Percentiles rank a stretch among this genome's conserved stretches.
Conservation (phyloP, 768 basidiomycete species). For the Termitomyces sp. region DNA sequence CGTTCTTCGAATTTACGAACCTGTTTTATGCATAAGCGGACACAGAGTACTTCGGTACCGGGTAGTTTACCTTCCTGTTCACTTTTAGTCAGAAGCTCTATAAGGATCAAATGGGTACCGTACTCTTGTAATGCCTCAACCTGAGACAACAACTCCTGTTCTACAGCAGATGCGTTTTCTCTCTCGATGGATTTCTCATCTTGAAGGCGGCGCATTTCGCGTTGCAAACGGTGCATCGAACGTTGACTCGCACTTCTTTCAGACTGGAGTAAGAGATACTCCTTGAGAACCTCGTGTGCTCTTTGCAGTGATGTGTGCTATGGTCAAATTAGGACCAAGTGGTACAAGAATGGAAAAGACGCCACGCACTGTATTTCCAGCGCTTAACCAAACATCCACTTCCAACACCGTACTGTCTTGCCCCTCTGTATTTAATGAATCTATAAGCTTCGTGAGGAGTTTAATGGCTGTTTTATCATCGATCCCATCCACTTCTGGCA, state of each 20-base stretch:
- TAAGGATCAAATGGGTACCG: slow-evolving; percentile 6
- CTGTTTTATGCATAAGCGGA: slow-evolving; percentile 11
- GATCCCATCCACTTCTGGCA: slow-evolving; percentile 24
- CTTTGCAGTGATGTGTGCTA: slow-evolving; percentile 25
- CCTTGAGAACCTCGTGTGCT: slow-evolving; percentile 30
- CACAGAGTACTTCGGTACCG: background rate
- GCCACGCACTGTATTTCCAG: slow-evolving; percentile 34
- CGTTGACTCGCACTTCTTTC: slow-evolving; percentile 24
- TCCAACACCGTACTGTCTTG: slow-evolving; percentile 31
- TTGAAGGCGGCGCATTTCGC: slow-evolving; percentile 24
- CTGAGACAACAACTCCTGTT: slow-evolving; percentile 27
- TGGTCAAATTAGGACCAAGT: background rate
- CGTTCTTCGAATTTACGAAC: slow-evolving; percentile 30
- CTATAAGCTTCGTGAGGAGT: slow-evolving; percentile 30
- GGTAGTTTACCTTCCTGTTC: slow-evolving; percentile 16
- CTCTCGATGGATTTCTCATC: slow-evolving; percentile 25
- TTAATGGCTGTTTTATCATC: slow-evolving; percentile 31
- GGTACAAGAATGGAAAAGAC: slow-evolving; percentile 1
- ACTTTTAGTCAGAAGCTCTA: background rate
- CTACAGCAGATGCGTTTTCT: slow-evolving; percentile 29
- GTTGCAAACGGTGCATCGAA: slow-evolving; percentile 26
- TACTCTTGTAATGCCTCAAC: slow-evolving; percentile 28
- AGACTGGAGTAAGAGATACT: slow-evolving; percentile 33
- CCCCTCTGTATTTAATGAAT: slow-evolving; percentile 35
- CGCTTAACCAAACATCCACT: slow-evolving; percentile 50